These are phyloP conservation scores for Oryza punctata DNA, from an alignment of 176 grass and related monocot species.

Conservation along the genomic window DNA sequence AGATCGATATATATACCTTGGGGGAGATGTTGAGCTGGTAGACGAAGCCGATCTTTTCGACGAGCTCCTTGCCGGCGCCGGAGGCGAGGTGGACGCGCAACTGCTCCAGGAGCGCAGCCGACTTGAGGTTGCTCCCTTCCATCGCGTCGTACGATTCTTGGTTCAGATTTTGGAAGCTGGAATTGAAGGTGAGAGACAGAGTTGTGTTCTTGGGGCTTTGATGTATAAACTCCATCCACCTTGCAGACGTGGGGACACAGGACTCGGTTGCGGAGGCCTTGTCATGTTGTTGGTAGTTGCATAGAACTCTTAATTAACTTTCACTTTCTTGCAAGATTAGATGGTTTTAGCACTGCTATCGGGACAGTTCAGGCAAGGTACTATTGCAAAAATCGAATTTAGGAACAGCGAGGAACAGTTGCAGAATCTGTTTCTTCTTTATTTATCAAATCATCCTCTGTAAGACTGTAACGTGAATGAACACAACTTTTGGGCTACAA, in stretches of 20 bases:
- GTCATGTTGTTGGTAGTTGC: slow-evolving; percentile 18
- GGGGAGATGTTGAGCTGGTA: slow-evolving; percentile 92
- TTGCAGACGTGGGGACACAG: slow-evolving; percentile 2
- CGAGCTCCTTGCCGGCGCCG: slow-evolving; percentile 65
- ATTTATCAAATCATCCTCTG: slow-evolving; percentile 26
- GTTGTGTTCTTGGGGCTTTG: slow-evolving; percentile 6
- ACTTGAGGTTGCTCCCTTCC: slow-evolving; percentile 73
- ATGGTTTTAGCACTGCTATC: neutral
- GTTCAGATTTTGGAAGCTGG: too few relatives aligned
- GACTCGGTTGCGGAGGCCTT: neutral
- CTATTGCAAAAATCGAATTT: neutral
- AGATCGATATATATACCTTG: slow-evolving; percentile 44
- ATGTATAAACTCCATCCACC: slow-evolving; percentile 26
- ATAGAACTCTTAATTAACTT: neutral
- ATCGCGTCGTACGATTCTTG: slow-evolving; percentile 21
- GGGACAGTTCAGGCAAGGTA: slow-evolving; percentile 1
- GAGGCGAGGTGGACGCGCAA: slow-evolving; percentile 73
- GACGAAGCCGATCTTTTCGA: slow-evolving; percentile 74
- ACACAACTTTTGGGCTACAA: neutral
- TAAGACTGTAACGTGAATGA: slow-evolving; percentile 16
- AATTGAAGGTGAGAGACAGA: neutral
- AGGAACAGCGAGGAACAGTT: neutral
- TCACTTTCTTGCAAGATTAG: slow-evolving; percentile 19
- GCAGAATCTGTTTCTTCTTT: slow-evolving; percentile 33
- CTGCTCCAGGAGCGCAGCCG: slow-evolving; percentile 66